phyloP scores from a whole-genome alignment of 345 rosid genomes.

The Eucalyptus grandis region DNA sequence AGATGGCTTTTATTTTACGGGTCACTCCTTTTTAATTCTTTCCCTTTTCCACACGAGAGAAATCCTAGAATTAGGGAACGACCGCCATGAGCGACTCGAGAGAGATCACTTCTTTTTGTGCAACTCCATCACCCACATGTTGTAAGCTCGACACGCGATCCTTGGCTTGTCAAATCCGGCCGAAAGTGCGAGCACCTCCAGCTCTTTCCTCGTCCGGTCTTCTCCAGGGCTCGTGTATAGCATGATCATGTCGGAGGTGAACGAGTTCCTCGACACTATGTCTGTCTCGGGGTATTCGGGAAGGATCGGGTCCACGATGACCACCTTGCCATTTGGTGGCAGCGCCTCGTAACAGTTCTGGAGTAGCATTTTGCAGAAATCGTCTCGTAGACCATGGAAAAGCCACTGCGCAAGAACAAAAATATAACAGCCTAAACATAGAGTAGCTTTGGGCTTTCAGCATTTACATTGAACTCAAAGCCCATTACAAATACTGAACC shows the following conservation, averaged over 20 bases:
- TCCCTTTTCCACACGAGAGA: not conserved
- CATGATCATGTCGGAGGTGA: slow-evolving; percentile 28
- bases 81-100: not conserved
- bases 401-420: slow-evolving; percentile 9
- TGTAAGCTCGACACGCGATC: not conserved
- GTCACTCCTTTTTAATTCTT: not conserved
- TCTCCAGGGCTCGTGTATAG: slow-evolving; percentile 24
- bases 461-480: too few species aligned
- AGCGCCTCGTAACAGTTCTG: slow-evolving; percentile 32
- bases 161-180: slow-evolving; percentile 15
- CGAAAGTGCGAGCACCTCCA: slow-evolving; percentile 10
- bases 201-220: slow-evolving; percentile 33
- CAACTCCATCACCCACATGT: not conserved
- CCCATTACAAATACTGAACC: too few species aligned
- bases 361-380: slow-evolving; percentile 27
- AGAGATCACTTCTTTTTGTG: not conserved
- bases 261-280: slow-evolving; percentile 13
- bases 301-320: slow-evolving; percentile 23
- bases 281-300: slow-evolving; percentile 9
- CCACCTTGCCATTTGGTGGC: slow-evolving; percentile 25
- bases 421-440: not conserved
- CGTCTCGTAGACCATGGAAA: slow-evolving; percentile 28
- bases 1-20: not conserved
- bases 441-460: too few species aligned
- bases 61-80: not conserved